Percentiles rank a stretch among this genome's conserved stretches.
Evolutionary conservation across 108 stramenopile genomes (phyloP).

Genomic region (Nannochloropsis granulata): DNA sequence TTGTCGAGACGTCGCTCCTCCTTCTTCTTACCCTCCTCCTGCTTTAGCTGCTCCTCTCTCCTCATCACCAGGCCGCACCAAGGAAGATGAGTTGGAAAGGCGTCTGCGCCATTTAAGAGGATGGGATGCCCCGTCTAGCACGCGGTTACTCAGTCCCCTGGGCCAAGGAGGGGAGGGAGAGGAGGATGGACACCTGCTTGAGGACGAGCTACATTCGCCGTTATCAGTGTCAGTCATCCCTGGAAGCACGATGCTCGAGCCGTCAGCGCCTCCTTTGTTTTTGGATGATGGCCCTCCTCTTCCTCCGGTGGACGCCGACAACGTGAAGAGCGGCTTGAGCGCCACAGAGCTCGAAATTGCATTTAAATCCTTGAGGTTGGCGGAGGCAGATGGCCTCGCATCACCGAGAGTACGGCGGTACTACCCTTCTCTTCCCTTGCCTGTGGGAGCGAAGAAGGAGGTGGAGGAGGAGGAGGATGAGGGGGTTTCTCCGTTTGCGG

Average conservation of each 20-base stretch:
- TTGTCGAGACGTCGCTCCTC: background rate
- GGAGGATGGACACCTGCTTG: background rate
- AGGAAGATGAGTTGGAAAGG: background rate
- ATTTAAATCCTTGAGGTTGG: background rate
- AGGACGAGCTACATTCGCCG: background rate
- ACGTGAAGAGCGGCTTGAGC: background rate
- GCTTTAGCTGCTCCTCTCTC: background rate
- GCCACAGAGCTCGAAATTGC: background rate
- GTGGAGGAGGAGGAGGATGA: background rate
- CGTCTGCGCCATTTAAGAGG: background rate
- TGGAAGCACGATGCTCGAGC: background rate
- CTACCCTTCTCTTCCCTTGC: background rate
- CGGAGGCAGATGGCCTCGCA: background rate
- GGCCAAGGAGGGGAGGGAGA: background rate
- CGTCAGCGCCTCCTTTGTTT: background rate
- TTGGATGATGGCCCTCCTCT: background rate
- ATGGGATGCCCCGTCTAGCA: background rate
- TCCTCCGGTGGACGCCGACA: background rate
- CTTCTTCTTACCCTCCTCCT: background rate
- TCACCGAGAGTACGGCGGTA: background rate
- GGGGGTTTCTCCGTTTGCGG: background rate
- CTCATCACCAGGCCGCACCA: background rate
- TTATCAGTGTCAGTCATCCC: background rate
- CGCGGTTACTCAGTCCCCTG: background rate
- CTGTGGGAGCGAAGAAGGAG: background rate